phyloP scores from a whole-genome alignment of 2,329 filamentous ascomycete species.

The Sclerotinia minor region DNA sequence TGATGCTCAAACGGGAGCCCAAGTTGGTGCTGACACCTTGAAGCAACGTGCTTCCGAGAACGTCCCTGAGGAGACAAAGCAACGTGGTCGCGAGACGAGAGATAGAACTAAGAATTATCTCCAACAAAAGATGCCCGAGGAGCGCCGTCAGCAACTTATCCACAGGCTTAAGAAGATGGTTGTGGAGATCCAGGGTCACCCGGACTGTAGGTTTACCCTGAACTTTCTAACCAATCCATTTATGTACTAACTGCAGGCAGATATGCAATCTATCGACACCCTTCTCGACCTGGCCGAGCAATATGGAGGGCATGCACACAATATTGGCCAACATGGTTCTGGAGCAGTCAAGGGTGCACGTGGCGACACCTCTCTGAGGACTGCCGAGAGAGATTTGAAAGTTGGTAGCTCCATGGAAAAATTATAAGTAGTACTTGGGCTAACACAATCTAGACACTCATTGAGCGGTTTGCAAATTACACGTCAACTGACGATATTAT shows the following conservation, averaged over 20 bases:
- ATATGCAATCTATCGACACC: slow-evolving; percentile 87
- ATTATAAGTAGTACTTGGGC: slow-evolving; percentile 12
- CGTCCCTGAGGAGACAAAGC: slow-evolving; percentile 61
- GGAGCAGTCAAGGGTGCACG: slow-evolving; percentile 73
- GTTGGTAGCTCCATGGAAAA: slow-evolving; percentile 22
- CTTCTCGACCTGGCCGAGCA: slow-evolving; percentile 80
- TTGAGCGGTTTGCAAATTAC: slow-evolving; percentile 94
- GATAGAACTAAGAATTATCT: slow-evolving; percentile 70
- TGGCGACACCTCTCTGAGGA: slow-evolving; percentile 60
- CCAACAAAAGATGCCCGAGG: slow-evolving; percentile 81
- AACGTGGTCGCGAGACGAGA: slow-evolving; percentile 53
- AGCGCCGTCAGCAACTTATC: slow-evolving; percentile 88
- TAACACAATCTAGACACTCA: slow-evolving; percentile 60
- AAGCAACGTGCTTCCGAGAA: slow-evolving; percentile 62
- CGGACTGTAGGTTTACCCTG: slow-evolving; percentile 64
- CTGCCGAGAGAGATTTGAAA: slow-evolving; percentile 77
- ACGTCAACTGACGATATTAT: slow-evolving; percentile 87
- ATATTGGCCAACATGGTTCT: slow-evolving; percentile 62
- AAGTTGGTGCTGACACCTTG: slow-evolving; percentile 44
- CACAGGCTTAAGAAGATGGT: slow-evolving; percentile 98
- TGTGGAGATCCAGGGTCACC: slow-evolving; percentile 91
- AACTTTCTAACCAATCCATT: background rate
- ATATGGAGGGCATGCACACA: slow-evolving; percentile 74
- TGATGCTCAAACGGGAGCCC: slow-evolving; percentile 52
- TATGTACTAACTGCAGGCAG: slow-evolving; percentile 44